These are phyloP conservation scores for Cladobotryum mycophilum DNA, from an alignment of 2,329 filamentous ascomycete genomes.

Conservation along the genomic window DNA sequence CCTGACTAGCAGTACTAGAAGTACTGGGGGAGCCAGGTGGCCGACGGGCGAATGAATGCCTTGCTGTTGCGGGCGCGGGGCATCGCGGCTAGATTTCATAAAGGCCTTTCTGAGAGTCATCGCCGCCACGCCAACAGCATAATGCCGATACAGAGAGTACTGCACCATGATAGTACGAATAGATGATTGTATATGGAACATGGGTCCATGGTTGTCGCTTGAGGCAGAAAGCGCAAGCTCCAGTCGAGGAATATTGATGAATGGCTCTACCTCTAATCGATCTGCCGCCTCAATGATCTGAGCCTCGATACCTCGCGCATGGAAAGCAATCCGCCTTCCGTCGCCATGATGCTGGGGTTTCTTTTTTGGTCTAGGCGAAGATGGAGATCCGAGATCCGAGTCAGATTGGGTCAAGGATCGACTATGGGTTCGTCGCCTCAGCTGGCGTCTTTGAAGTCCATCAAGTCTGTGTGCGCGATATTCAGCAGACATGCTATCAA, in stretches of 20 bases:
- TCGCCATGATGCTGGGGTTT: conserved; percentile 58
- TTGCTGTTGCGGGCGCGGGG: conserved; percentile 27
- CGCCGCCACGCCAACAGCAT: conserved; percentile 75
- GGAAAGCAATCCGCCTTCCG: conserved; percentile 73
- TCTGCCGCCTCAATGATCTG: conserved; percentile 86
- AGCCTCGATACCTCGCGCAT: conserved; percentile 77
- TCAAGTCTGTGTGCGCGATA: conserved; percentile 80
- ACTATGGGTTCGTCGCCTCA: conserved; percentile 68
- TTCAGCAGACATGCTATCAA: conserved; percentile 82
- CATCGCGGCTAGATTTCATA: conserved; percentile 43
- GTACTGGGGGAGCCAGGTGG: conserved; percentile 33
- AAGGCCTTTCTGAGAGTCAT: conserved; percentile 70
- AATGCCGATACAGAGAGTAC: conserved; percentile 92
- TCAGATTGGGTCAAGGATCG: conserved; percentile 64
- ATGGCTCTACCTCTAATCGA: conserved; percentile 77
- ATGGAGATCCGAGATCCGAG: conserved; percentile 46
- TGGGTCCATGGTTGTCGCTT: conserved; percentile 78
- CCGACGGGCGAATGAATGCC: conserved; percentile 22
- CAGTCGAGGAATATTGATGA: conserved; percentile 77
- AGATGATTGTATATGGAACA: conserved; percentile 80
- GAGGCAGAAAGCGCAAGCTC: conserved; percentile 80
- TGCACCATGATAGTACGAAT: conserved; percentile 74
- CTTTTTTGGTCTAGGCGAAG: conserved; percentile 38
- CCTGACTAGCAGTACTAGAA: conserved; percentile 21
- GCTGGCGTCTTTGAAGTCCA: conserved; percentile 48